These are phyloP conservation scores for Euphorbia corollata DNA, from an alignment of 441 rosid genomes.

Conservation along the genomic window DNA sequence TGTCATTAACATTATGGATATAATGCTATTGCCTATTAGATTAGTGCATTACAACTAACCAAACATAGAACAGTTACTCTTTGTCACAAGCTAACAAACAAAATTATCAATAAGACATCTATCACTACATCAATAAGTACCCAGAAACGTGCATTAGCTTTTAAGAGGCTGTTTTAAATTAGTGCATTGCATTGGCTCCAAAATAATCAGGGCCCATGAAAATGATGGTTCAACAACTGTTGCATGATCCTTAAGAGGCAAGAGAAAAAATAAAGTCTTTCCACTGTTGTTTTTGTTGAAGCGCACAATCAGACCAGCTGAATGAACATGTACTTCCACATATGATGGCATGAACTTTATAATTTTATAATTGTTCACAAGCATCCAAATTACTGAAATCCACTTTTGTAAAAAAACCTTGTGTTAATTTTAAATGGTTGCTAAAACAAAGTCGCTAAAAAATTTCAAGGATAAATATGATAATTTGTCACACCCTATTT, in stretches of 20 bases:
- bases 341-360: neutral
- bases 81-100: slow-evolving; percentile 2
- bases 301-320: neutral
- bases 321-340: neutral
- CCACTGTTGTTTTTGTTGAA: too few relatives aligned
- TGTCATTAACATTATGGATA: neutral
- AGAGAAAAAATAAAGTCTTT: neutral
- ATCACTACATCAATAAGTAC: neutral
- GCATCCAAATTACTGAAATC: neutral
- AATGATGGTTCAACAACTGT: neutral
- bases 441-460: neutral
- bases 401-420: neutral
- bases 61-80: neutral
- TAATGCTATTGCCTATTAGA: neutral
- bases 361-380: neutral
- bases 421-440: neutral
- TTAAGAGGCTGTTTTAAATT: neutral
- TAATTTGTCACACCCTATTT: neutral
- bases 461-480: neutral
- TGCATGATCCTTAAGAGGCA: neutral
- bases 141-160: neutral
- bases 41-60: neutral
- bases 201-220: neutral
- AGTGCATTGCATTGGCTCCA: neutral
- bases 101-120: neutral